Base-by-base conservation (phyloP, 768 basidiomycete genomes). In the Candolleomyces efflorescens region DNA sequence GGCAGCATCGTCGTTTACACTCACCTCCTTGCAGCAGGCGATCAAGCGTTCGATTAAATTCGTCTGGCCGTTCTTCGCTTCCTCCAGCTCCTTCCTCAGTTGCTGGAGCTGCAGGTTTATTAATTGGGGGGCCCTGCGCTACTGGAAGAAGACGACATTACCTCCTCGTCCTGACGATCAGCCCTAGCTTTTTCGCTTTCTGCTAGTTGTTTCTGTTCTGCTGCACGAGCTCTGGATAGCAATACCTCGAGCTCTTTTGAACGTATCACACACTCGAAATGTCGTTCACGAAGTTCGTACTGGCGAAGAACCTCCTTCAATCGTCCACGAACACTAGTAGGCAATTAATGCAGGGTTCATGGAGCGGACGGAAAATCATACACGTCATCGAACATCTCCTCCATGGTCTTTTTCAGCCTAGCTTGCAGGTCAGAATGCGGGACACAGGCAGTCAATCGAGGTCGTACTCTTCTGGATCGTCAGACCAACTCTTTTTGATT, bases 201-300 rank as follows among this genome's bases (percentile, higher is more conserved):
- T 13, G 86, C 86, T 47, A 93, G 76, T 63, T 92, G 88, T 69
- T 88, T 89, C 69, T 92, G 90, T 65, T 94, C 92, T 10, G 92
- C 90, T 23, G 90, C 87, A 69, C 92, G 86, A 44, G 92, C 92
- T 32, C 91, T 84, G 49, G 92, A 92, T 15, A 94, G 78, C 18
- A 94, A 73, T 15, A 94, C 89, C 68, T 94, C 92, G 22, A 94
- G 81, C 71, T 94, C 92, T 72, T 94, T 94, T 44, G 92, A 94
- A 43, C 92, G 89, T 56, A 94, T 87, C 26, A 94, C 88, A 62
- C 90, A 92, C 73, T 94, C 92, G 64, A 94, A 94, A 76, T 94
- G 92, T 68, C 85, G 86, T 75, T 94, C 92, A 59, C 92, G 87
- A 56, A 93, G 83, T 66, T 94, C 89, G 67, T 94, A 94, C 67